Percentiles rank a stretch among this genome's conserved stretches.
phyloP scores from a whole-genome alignment of 768 basidiomycete genomes.

The Leccinum sublutescens region DNA sequence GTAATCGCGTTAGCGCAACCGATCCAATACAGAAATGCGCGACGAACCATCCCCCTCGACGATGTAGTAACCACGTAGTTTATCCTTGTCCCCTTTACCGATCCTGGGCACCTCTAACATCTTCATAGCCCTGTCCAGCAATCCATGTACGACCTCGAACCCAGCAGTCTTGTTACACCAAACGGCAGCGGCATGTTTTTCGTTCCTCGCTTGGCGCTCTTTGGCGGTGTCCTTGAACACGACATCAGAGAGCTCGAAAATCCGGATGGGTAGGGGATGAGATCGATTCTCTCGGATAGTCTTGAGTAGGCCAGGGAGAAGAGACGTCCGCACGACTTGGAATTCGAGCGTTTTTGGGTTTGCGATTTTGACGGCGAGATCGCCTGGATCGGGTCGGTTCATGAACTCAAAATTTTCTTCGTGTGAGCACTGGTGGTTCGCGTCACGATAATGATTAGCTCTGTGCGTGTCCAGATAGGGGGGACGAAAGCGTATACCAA shows the following conservation, averaged over 20 bases:
- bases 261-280: slow-evolving; percentile 85
- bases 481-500: slow-evolving; percentile 49
- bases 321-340: slow-evolving; percentile 95
- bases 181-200: slow-evolving; percentile 82
- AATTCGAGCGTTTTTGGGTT: slow-evolving; percentile 98
- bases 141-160: slow-evolving; percentile 94
- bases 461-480: background rate
- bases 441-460: slow-evolving; percentile 3
- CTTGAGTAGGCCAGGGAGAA: slow-evolving; percentile 94
- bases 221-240: slow-evolving; percentile 78
- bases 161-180: slow-evolving; percentile 98
- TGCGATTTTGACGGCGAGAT: slow-evolving; percentile 83
- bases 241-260: slow-evolving; percentile 94
- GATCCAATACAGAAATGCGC: background rate
- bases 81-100: slow-evolving; percentile 49
- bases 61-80: slow-evolving; percentile 86
- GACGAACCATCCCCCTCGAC: slow-evolving; percentile 78
- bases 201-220: slow-evolving; percentile 87
- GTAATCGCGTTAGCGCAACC: slow-evolving; percentile 6
- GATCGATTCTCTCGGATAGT: slow-evolving; percentile 96
- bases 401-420: slow-evolving; percentile 97
- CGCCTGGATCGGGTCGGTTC: slow-evolving; percentile 81
- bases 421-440: slow-evolving; percentile 76
- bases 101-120: slow-evolving; percentile 92
- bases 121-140: slow-evolving; percentile 93